Percentiles rank a stretch among this genome's conserved stretches.
phyloP scores from a whole-genome alignment of 1,284 basidiomycete species.

The Leccinum pseudoinsigne region DNA sequence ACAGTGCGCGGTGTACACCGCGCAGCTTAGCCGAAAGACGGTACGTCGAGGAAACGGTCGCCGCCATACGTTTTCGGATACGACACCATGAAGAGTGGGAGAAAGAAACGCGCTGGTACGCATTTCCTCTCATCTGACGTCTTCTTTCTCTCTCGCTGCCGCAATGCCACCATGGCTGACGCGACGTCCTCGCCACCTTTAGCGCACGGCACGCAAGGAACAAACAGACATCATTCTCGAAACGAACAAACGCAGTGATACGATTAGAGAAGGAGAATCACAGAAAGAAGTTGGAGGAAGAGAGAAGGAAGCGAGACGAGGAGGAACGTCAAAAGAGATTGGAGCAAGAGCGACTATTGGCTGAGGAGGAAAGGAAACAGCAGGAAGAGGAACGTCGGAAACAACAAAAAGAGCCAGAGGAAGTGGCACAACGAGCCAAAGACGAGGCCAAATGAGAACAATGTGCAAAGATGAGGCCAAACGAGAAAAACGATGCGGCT shows the following conservation, averaged over 20 bases:
- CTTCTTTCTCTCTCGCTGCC: too few relatives aligned
- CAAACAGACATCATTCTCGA: conserved; percentile 42
- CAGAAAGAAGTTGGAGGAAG: conserved; percentile 49
- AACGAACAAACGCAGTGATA: conserved; percentile 49
- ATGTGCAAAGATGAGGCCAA: conserved; percentile 27
- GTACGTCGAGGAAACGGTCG: conserved; percentile 63
- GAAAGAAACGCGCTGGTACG: conserved; percentile 69
- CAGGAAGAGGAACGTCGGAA: conserved; percentile 40
- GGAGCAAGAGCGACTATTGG: conserved; percentile 39
- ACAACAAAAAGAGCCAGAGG: conserved; percentile 37
- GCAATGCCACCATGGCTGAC: neutral
- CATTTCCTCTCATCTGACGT: conserved; percentile 14
- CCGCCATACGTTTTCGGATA: conserved; percentile 64
- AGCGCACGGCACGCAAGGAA: conserved; percentile 63
- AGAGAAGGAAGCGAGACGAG: conserved; percentile 47
- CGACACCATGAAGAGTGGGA: conserved; percentile 79
- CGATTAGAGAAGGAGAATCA: conserved; percentile 64
- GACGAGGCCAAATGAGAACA: conserved; percentile 34
- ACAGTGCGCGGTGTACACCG: conserved; percentile 26
- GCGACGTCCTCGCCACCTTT: neutral
- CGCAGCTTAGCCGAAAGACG: conserved; percentile 45
- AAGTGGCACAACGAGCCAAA: conserved; percentile 37
- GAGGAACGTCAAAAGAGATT: conserved; percentile 43
- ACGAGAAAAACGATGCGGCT: conserved; percentile 23
- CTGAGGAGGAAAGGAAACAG: conserved; percentile 29